Evolutionary conservation across 1,284 basidiomycete genomes (phyloP), one percentile per base, ranked within the genome.

Genomic region (Meripilus lineatus): DNA sequence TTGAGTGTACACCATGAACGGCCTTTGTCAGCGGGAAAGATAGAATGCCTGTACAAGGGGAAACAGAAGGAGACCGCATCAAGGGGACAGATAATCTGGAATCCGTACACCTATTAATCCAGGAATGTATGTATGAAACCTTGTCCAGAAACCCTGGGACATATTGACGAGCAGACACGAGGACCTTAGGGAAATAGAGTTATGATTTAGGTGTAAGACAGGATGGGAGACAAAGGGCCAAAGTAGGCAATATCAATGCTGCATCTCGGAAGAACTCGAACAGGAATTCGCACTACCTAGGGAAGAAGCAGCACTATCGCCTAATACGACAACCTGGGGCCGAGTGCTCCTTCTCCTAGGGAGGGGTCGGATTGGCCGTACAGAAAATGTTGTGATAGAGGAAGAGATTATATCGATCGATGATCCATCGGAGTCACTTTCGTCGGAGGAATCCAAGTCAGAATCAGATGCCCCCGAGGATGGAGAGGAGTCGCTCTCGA

Each of bases 301-400:
- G n/a, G 28, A 30, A 10, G 28, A 30, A n/a, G 50, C 49, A 36
- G 36, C 22, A 30, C 42, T 43, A 32, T 52, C 53, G 15, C 45
- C 50, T 2, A 62, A 46, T 4, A 56, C 50, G 18, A 58, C 55
- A 20, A 62, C 60, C 17, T 40, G 44, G n/a, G 59, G 57, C 22
- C 47, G 42, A 20, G 52, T 47, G 14, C 32, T 38, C 32, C 42
- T 49, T 17, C 59, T 56, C 18, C 46, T 52, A 2, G 62, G 62
- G 13, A 64, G 52, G 7, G 59, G 58, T 34, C 50, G 56, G 22
- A 53, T 58, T 2, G 55, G 55, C 24, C 61, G 56, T 8, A 33
- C 13, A 22, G 33, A 14, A 17, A 38, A 32, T 10, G 48, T 43
- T 14, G 49, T 23, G 32, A 46, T 21, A 14, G 51, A 46, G 23